Evolutionary conservation across 176 grass and related monocot species (phyloP).

Genomic region (Hsuehochloa calcarea): DNA sequence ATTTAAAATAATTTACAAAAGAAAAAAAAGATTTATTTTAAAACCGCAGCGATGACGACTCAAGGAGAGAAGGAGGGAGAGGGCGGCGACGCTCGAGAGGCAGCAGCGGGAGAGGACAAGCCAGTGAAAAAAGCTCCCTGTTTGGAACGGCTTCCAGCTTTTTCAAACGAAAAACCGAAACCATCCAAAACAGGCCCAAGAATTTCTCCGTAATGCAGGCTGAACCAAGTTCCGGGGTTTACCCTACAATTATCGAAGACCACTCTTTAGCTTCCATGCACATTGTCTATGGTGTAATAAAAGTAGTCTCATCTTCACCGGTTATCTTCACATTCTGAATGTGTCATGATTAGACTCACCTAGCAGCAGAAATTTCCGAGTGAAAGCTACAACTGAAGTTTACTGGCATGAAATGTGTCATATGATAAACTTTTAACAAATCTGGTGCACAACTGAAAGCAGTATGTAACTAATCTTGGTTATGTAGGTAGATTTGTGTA

Average conservation of each 20-base stretch:
- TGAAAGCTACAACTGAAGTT: neutral
- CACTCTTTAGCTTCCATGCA: neutral
- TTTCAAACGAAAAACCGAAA: too few species aligned
- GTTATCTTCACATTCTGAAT: neutral
- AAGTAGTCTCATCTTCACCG: neutral
- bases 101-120: too few species aligned
- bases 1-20: too few species aligned
- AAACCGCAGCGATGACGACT: too few species aligned
- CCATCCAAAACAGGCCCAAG: neutral
- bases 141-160: too few species aligned
- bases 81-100: too few species aligned
- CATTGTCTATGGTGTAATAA: neutral
- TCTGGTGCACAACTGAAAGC: neutral
- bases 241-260: too few species aligned
- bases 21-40: too few species aligned
- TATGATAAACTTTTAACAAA: neutral
- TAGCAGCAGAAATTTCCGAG: neutral
- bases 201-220: neutral
- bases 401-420: neutral
- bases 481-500: neutral
- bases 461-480: neutral
- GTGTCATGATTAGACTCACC: neutral
- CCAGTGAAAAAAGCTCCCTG: too few species aligned
- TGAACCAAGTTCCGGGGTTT: too few species aligned
- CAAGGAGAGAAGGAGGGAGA: too few species aligned